Evolutionary conservation across 2,329 filamentous ascomycete species (phyloP).

Genomic region (Paecilomyces fulvus): DNA sequence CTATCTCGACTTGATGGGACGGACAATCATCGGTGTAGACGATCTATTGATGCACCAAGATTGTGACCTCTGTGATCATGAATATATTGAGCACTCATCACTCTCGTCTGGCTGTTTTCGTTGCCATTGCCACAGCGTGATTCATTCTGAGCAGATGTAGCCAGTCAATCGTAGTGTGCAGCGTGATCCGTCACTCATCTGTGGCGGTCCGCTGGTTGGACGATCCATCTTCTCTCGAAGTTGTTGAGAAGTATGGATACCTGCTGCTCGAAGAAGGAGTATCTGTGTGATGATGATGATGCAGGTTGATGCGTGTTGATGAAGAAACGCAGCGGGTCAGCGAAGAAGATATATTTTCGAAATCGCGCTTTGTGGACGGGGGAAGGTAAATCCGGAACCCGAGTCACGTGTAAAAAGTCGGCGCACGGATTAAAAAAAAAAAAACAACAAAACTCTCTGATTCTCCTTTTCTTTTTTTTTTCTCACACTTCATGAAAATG

Average conservation of each 20-base stretch:
- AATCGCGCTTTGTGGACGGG: background rate
- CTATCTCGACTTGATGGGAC: too few species aligned
- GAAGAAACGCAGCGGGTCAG: background rate
- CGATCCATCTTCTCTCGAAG: too few species aligned
- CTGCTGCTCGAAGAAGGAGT: background rate
- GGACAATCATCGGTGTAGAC: background rate
- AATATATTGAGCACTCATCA: background rate
- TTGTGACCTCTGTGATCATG: background rate
- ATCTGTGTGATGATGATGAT: background rate
- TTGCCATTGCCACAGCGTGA: background rate
- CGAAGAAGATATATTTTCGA: background rate
- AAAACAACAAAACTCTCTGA: background rate
- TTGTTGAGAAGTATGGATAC: background rate
- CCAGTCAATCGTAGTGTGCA: background rate
- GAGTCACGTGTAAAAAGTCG: background rate
- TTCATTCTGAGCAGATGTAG: background rate
- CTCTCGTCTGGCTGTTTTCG: background rate
- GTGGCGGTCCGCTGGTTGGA: background rate
- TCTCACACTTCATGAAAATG: constrained; percentile 31
- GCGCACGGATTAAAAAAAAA: background rate
- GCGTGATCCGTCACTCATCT: background rate
- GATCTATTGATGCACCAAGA: background rate
- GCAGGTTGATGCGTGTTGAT: too few species aligned
- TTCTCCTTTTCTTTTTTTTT: constrained; percentile 16
- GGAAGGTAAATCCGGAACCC: background rate